A percentile compares a stretch with the other conserved stretches of the same genome.
These are phyloP conservation scores for Leccinum olivaceopallidum DNA, from an alignment of 768 basidiomycete species.

Conservation along the genomic window DNA sequence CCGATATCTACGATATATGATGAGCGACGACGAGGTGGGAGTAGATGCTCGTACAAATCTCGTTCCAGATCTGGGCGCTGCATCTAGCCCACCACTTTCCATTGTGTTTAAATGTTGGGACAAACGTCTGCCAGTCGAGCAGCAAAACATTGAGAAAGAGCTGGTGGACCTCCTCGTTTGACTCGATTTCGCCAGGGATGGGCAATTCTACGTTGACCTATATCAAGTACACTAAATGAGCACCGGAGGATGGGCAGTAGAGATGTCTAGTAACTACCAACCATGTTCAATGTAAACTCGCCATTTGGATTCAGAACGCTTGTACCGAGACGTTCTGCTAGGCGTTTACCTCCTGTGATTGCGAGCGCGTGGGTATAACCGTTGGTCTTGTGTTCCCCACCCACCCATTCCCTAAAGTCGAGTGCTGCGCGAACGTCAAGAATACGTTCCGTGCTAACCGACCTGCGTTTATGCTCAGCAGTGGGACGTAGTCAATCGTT, in stretches of 20 bases:
- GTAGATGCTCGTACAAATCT: conserved; percentile 20
- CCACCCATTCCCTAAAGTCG: conserved; percentile 69
- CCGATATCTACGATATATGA: conserved; percentile 25
- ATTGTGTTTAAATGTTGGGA: conserved; percentile 23
- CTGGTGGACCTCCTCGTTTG: conserved; percentile 12
- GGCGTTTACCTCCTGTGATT: conserved; percentile 56
- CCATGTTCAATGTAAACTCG: conserved; percentile 64
- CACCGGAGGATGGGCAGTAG: too few relatives aligned
- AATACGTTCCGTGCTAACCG: conserved; percentile 31
- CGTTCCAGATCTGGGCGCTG: conserved; percentile 34
- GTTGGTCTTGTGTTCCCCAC: conserved; percentile 74
- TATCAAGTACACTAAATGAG: background rate
- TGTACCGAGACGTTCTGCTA: conserved; percentile 65
- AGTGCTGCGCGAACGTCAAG: conserved; percentile 46
- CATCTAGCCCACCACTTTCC: conserved; percentile 35
- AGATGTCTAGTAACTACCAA: too few relatives aligned
- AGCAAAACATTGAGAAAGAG: conserved; percentile 23
- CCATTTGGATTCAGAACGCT: conserved; percentile 57
- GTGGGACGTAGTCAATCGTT: conserved; percentile 56
- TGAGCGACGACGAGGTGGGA: background rate
- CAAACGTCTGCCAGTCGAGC: conserved; percentile 23
- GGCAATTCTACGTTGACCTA: conserved; percentile 47
- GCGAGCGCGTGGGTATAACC: conserved; percentile 72
- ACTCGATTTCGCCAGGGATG: conserved; percentile 27
- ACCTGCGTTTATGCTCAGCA: conserved; percentile 51